These are phyloP conservation scores for Dentipellis sp. DNA, from an alignment of 768 basidiomycete species.

Conservation along the genomic window DNA sequence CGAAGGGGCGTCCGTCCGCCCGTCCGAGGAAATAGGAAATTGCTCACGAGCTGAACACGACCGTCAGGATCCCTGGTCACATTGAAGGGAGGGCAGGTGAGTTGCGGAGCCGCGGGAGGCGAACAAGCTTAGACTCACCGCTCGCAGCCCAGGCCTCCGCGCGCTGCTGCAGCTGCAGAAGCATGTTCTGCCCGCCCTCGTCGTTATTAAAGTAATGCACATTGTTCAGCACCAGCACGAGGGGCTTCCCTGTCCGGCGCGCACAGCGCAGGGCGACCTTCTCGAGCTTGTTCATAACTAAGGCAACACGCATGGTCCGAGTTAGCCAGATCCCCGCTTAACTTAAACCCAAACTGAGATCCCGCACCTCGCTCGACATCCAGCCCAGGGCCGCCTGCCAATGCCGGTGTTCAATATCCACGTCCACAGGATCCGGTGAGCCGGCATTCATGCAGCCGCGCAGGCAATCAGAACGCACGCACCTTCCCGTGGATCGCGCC, in stretches of 20 bases:
- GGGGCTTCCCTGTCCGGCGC: slow-evolving; percentile 47
- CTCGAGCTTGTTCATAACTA: slow-evolving; percentile 74
- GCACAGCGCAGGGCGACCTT: slow-evolving; percentile 72
- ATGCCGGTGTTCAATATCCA: too few species aligned
- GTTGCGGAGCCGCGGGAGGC: background rate
- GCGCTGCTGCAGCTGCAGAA: slow-evolving; percentile 80
- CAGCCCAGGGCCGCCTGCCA: slow-evolving; percentile 58
- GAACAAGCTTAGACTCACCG: slow-evolving; percentile 31
- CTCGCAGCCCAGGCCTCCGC: slow-evolving; percentile 83
- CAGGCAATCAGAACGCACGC: slow-evolving; percentile 4
- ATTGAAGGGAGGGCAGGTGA: slow-evolving; percentile 4
- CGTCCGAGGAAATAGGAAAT: too few species aligned
- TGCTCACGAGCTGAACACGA: slow-evolving; percentile 68
- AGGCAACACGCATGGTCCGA: background rate
- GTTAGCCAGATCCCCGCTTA: background rate
- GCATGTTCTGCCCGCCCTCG: slow-evolving; percentile 64
- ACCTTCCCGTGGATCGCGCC: slow-evolving; percentile 79
- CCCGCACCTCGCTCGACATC: slow-evolving; percentile 70
- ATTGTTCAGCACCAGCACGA: slow-evolving; percentile 80
- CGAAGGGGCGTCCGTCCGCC: background rate
- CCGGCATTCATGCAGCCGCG: slow-evolving; percentile 3
- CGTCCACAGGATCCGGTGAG: background rate
- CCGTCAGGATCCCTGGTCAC: slow-evolving; percentile 62
- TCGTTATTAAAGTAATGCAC: slow-evolving; percentile 68
- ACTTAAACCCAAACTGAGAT: background rate